Evolutionary conservation across 2,329 filamentous ascomycete species (phyloP).

Genomic region (Rutstroemia sp.): DNA sequence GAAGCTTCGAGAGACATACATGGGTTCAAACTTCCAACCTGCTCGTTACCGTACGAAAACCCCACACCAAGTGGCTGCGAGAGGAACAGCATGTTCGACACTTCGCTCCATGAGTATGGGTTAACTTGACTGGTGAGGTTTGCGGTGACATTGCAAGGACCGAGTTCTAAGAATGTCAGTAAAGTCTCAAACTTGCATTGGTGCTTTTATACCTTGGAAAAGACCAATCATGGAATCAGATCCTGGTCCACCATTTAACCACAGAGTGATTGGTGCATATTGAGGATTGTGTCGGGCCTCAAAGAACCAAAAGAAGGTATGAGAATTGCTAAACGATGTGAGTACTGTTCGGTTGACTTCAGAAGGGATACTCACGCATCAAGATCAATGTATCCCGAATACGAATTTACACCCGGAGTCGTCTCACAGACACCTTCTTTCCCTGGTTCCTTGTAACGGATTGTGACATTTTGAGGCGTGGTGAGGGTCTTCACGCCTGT

Average conservation of each 20-base stretch:
- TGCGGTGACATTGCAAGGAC: slow-evolving; percentile 34
- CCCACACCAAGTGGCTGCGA: slow-evolving; percentile 61
- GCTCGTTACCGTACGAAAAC: slow-evolving; percentile 50
- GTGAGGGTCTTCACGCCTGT: slow-evolving; percentile 33
- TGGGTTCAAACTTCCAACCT: slow-evolving; percentile 21
- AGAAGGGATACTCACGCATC: slow-evolving; percentile 12
- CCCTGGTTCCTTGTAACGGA: slow-evolving; percentile 41
- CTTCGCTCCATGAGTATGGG: slow-evolving; percentile 56
- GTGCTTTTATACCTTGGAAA: slow-evolving; percentile 31
- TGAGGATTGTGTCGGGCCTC: slow-evolving; percentile 40
- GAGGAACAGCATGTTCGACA: slow-evolving; percentile 42
- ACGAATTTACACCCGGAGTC: slow-evolving; percentile 25
- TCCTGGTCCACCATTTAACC: slow-evolving; percentile 48
- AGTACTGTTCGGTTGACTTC: slow-evolving; percentile 1
- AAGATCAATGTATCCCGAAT: slow-evolving; percentile 25
- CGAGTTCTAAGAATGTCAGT: slow-evolving; percentile 26
- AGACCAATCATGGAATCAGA: slow-evolving; percentile 46
- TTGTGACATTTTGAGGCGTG: slow-evolving; percentile 33
- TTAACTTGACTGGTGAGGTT: slow-evolving; percentile 31
- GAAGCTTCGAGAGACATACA: neutral
- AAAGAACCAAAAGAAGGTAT: slow-evolving; percentile 43
- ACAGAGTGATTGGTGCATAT: slow-evolving; percentile 41
- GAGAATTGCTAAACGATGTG: slow-evolving; percentile 26
- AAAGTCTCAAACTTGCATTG: neutral
- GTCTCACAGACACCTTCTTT: slow-evolving; percentile 23